Base-by-base conservation (phyloP, 2,329 filamentous ascomycete species). In the Penicillium sp. region DNA sequence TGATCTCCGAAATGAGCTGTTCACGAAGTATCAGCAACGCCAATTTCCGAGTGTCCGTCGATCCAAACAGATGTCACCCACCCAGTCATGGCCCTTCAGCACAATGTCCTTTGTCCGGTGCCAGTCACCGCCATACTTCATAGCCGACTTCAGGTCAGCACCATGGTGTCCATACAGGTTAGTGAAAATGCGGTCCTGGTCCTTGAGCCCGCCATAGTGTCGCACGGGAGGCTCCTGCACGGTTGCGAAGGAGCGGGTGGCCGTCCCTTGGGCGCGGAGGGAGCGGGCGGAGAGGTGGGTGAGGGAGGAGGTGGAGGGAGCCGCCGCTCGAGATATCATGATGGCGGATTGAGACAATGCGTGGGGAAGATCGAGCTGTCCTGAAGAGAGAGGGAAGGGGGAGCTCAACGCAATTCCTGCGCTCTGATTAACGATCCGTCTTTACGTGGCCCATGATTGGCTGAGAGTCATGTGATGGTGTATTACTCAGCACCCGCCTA, bases 21-120 rank as follows among this genome's bases (percentile, higher is more conserved):
- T 42, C 10, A 27, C n/a, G 35, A 41, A 9, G 20, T 10, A 51
- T 68, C 52, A 69, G 62, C 55, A 56, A 49, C 28, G 40, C 22
- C 5, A 40, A 31, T 37, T 38, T 42, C 36, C 44, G 13, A 38
- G 18, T 9, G 42, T 26, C 16, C 38, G 28, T 36, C 26, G 36
- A 22, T 40, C 48, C 44, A 45, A 42, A 9, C 6, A 54, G 38
- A 29, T 24, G 28, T 14, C 27, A 55, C 64, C 49, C 70, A 84
- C 81, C 85, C 93, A 98, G 64, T 98, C 91, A 73, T 98, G 88
- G 46, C 93, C 93, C 79, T 98, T 98, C 60, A 89, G 75, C 49
- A 98, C 73, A 48, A 98, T 98, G 71, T 98, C 93, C 80, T 98
- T 98, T 46, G 93, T 98, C 80, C 94, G 95, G 77, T 98, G 83